Evolutionary conservation across 495 filamentous ascomycete species (phyloP), one percentile per base, ranked within the genome.

Genomic region (Staphylotrichum tortipilum): DNA sequence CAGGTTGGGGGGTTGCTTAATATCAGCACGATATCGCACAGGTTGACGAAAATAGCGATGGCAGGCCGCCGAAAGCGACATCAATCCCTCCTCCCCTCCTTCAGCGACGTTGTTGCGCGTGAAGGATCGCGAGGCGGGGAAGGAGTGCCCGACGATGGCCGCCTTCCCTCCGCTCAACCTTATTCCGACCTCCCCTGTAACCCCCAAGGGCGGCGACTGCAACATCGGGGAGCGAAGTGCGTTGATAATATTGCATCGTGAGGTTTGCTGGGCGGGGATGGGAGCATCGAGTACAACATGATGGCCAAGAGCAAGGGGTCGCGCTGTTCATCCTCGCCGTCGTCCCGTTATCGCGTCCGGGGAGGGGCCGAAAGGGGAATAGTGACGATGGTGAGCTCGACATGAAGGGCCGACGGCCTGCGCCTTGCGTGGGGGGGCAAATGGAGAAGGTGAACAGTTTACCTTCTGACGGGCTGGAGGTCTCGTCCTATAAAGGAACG

Each of bases 271-370:
- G 21, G 50, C 44, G 29, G 50, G 43, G 44, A 19, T 48, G 29
- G 44, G 29, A 43, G 36, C 34, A 41, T 53, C 38, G 50, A 26
- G 17, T 53, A 26, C 40, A 43, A 47, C 41, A 33, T 52, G 43
- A 36, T 47, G 39, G 26, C 35, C 24, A 23, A 10, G 34, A 36
- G 17, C 15, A 7, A 43, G 39, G 29, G 15, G 14, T 2, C 26
- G 11, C 44, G 12, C 15, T 9, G 30, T 7, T 47, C 30, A 12
- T 10, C 17, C 19, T 24, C n/a, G 7, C 26, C 17, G 28, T 34
- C 10, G 21, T 12, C 18, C 31, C n/a, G n/a, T n/a, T n/a, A n/a
- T n/a, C n/a, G n/a, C n/a, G n/a, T n/a, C n/a, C n/a, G n/a, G n/a
- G n/a, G n/a, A n/a, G n/a, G 12, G 39, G 41, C 31, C 33, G 23